Percentiles rank a stretch among this genome's conserved stretches.
Evolutionary conservation across 495 filamentous ascomycete genomes (phyloP).

Genomic region (Aspergillus sclerotiicarbonarius): DNA sequence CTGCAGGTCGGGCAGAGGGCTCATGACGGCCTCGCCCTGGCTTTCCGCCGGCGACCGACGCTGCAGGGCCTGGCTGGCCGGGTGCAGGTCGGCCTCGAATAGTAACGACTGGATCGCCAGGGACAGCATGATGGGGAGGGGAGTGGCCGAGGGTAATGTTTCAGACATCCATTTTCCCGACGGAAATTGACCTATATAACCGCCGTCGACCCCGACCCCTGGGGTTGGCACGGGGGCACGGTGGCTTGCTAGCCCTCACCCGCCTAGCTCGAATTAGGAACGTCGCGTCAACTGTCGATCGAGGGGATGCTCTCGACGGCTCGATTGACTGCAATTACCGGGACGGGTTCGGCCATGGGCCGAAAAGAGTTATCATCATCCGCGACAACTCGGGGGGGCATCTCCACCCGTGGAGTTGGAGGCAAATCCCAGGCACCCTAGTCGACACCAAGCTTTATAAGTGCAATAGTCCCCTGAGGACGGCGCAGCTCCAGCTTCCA

Average conservation of each 20-base stretch:
- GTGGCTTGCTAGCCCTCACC: not conserved
- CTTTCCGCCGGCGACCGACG: not conserved
- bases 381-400: not conserved
- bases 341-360: not conserved
- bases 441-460: not conserved
- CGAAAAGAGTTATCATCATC: conserved; percentile 5
- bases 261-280: not conserved
- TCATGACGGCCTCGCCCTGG: not conserved
- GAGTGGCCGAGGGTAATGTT: not conserved
- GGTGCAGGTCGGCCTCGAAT: not conserved
- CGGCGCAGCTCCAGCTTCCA: not conserved
- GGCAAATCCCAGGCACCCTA: not conserved
- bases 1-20: not conserved
- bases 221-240: not conserved
- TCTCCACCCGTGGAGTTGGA: not conserved
- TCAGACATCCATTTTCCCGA: not conserved
- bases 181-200: conserved; percentile 1
- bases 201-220: not conserved
- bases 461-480: not conserved
- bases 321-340: conserved; percentile 1
- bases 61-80: not conserved
- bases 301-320: not conserved
- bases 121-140: not conserved
- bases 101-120: conserved; percentile 2
- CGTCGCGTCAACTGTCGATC: conserved; percentile 1